These are phyloP conservation scores for Lactarius evosmus DNA, from an alignment of 768 basidiomycete species.

Conservation along the genomic window DNA sequence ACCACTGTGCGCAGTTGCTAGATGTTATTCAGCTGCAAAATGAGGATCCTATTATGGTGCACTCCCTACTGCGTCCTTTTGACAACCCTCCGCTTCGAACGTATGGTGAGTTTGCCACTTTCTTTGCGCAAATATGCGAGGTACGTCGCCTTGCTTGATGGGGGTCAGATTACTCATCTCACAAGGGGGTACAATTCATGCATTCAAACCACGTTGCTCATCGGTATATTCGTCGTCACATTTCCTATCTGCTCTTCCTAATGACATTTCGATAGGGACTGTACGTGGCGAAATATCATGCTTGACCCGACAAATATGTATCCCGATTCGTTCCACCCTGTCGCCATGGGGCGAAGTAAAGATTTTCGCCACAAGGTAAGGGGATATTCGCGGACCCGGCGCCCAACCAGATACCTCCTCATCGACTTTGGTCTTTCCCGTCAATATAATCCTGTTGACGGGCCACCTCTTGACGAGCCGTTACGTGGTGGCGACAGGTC, in stretches of 20 bases:
- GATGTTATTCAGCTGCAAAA: conserved; percentile 30
- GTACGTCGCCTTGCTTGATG: conserved; percentile 23
- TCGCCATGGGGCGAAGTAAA: background rate
- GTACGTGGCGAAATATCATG: conserved; percentile 15
- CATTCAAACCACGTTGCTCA: conserved; percentile 22
- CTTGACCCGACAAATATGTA: conserved; percentile 22
- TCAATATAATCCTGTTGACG: conserved; percentile 18
- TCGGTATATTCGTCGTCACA: background rate
- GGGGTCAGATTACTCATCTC: background rate
- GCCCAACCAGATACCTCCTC: conserved; percentile 30
- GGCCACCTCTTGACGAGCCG: conserved; percentile 18
- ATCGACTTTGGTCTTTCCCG: conserved; percentile 34
- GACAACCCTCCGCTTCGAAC: conserved; percentile 35
- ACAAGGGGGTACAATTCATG: conserved; percentile 20
- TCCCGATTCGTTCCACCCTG: conserved; percentile 21
- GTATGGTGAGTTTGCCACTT: conserved; percentile 37
- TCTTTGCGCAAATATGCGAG: conserved; percentile 37
- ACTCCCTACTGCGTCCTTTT: conserved; percentile 34
- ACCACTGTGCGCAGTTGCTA: conserved; percentile 30
- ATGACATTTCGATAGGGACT: conserved; percentile 8
- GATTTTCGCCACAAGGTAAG: conserved; percentile 15
- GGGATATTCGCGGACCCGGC: conserved; percentile 30
- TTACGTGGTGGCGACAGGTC: conserved; percentile 30
- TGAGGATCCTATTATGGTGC: conserved; percentile 32
- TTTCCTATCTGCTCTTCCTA: background rate